A percentile compares a stretch with the other conserved stretches of the same genome.
phyloP scores from a whole-genome alignment of 2,329 filamentous ascomycete genomes.

The Fusarium sp. region DNA sequence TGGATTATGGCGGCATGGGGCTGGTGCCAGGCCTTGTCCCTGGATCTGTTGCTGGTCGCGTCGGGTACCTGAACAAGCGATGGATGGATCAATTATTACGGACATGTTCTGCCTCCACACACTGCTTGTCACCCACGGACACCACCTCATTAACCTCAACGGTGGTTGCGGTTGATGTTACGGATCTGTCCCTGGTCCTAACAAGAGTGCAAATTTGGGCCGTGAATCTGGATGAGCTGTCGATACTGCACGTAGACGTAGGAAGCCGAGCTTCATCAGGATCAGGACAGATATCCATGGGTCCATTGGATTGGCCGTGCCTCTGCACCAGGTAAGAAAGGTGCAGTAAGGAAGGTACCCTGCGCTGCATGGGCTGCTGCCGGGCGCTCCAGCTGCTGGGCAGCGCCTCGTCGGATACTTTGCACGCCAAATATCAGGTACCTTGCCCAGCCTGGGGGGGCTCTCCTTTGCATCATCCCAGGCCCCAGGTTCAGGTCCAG shows the following conservation, averaged over 20 bases:
- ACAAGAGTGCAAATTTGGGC: neutral
- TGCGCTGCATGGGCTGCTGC: neutral
- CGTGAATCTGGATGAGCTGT: neutral
- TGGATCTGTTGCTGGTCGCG: constrained; percentile 20
- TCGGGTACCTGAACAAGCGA: constrained; percentile 14
- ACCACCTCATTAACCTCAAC: constrained; percentile 2
- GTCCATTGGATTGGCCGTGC: neutral
- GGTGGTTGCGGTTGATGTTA: neutral
- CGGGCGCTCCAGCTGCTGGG: neutral
- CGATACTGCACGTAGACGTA: neutral
- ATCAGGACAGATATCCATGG: constrained; percentile 11
- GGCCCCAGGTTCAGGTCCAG: constrained; percentile 31
- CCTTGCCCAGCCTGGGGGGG: constrained; percentile 16
- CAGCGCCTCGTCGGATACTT: constrained; percentile 11
- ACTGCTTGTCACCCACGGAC: neutral
- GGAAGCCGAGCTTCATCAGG: constrained; percentile 5
- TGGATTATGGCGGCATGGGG: constrained; percentile 5
- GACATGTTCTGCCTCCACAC: constrained; percentile 9
- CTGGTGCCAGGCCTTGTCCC: constrained; percentile 4
- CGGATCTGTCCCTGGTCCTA: constrained; percentile 4
- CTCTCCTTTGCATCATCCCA: constrained; percentile 35
- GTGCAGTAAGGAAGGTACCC: neutral
- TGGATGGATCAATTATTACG: neutral
- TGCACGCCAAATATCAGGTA: constrained; percentile 21
- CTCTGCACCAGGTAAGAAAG: neutral